phyloP scores from a whole-genome alignment of 2,329 filamentous ascomycete genomes.

The Myriosclerotinia curreyana region DNA sequence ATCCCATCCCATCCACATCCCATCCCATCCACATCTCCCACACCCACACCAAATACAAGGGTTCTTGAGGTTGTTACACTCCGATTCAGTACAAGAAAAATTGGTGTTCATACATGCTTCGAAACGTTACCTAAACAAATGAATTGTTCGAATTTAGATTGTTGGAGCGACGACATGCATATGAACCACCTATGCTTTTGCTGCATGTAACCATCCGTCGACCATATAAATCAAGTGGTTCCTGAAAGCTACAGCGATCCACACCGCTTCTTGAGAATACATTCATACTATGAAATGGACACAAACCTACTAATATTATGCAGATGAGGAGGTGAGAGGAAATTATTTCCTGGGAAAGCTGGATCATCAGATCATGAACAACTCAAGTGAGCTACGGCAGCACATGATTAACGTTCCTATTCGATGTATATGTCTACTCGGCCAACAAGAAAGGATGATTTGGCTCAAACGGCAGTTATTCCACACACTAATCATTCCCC shows the following conservation, averaged over 20 bases:
- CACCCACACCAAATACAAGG: background rate
- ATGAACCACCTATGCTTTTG: background rate
- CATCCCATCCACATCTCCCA: background rate
- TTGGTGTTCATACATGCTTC: background rate
- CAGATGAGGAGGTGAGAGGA: background rate
- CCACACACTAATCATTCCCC: background rate
- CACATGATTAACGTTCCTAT: background rate
- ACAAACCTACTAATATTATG: background rate
- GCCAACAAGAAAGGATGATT: background rate
- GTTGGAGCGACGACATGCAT: background rate
- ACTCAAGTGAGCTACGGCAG: background rate
- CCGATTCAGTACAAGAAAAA: background rate
- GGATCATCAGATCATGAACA: slow-evolving; percentile 3
- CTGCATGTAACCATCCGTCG: background rate
- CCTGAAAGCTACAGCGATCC: background rate
- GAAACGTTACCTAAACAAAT: background rate
- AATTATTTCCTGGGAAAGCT: background rate
- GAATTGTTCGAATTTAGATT: background rate
- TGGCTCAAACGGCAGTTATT: background rate
- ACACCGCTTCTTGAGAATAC: slow-evolving; percentile 7
- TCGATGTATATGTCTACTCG: slow-evolving; percentile 6
- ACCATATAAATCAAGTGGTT: background rate
- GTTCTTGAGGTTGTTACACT: background rate
- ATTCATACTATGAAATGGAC: background rate
- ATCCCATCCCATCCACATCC: background rate